Evolutionary conservation across 371 early-diverging fungal genomes (phyloP).

Genomic region (Parasitella parasitica): DNA sequence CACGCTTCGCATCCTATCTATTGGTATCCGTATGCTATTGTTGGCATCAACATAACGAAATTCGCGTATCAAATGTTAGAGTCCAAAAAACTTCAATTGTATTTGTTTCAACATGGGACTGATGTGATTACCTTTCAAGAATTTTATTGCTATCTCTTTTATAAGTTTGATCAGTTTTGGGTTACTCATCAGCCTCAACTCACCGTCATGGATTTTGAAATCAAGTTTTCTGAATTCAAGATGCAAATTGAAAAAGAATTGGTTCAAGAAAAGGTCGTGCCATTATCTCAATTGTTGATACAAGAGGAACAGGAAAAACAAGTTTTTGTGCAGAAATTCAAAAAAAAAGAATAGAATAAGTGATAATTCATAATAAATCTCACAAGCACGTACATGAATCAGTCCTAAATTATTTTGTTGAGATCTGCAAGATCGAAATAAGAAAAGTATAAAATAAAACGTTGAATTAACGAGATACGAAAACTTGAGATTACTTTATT

Average conservation of each 20-base stretch:
- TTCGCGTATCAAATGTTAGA: conserved; percentile 65
- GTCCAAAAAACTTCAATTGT: conserved; percentile 66
- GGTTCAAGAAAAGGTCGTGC: conserved; percentile 8
- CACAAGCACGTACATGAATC: no score
- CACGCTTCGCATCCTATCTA: conserved; percentile 16
- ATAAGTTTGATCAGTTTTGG: conserved; percentile 72
- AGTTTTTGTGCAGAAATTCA: neutral
- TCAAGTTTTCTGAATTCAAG: conserved; percentile 64
- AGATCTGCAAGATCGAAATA: no score
- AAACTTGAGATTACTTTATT: no score
- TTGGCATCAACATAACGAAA: conserved; percentile 80
- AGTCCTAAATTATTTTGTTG: no score
- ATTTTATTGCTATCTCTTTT: conserved; percentile 74
- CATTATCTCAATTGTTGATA: conserved; percentile 4
- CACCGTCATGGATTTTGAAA: conserved; percentile 77
- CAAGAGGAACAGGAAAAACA: neutral
- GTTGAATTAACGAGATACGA: no score
- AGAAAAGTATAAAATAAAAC: no score
- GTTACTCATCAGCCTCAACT: conserved; percentile 52
- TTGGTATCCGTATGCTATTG: conserved; percentile 81
- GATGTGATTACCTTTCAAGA: conserved; percentile 60
- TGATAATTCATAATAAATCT: no score
- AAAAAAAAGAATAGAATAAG: neutral
- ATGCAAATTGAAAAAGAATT: conserved; percentile 44
- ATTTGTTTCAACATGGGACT: conserved; percentile 61